phyloP scores from a whole-genome alignment of 306 rosid species.

The Acacia confusa region DNA sequence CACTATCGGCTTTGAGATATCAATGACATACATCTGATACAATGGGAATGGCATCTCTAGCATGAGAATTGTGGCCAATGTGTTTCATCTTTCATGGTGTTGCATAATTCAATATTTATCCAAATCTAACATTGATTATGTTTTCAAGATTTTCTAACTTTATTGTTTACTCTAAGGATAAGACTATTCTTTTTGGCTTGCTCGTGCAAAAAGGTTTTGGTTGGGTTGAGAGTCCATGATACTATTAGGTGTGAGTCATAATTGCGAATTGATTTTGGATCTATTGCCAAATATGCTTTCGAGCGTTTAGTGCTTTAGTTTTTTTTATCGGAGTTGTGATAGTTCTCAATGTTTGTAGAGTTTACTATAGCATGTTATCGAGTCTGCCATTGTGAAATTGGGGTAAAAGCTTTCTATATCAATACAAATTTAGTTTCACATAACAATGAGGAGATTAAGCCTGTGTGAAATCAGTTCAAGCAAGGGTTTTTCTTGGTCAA shows the following conservation, averaged over 20 bases:
- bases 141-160: not conserved
- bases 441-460: too few relatives aligned
- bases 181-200: not conserved
- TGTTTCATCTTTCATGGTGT: not conserved
- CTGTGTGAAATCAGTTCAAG: too few relatives aligned
- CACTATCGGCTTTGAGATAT: not conserved
- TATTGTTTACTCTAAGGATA: not conserved
- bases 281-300: too few relatives aligned
- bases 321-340: too few relatives aligned
- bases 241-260: not conserved
- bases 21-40: not conserved
- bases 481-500: not conserved
- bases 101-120: not conserved
- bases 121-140: not conserved
- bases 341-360: too few relatives aligned
- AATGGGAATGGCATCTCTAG: not conserved
- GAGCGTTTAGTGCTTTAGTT: too few relatives aligned
- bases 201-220: not conserved
- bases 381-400: too few relatives aligned
- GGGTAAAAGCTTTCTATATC: too few relatives aligned
- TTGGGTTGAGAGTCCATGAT: not conserved
- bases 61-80: not conserved
- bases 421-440: too few relatives aligned
- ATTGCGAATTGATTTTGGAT: too few relatives aligned
- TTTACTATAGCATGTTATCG: too few relatives aligned